Conservation (phyloP, 495 filamentous ascomycete species). For the Extremus antarcticus region DNA sequence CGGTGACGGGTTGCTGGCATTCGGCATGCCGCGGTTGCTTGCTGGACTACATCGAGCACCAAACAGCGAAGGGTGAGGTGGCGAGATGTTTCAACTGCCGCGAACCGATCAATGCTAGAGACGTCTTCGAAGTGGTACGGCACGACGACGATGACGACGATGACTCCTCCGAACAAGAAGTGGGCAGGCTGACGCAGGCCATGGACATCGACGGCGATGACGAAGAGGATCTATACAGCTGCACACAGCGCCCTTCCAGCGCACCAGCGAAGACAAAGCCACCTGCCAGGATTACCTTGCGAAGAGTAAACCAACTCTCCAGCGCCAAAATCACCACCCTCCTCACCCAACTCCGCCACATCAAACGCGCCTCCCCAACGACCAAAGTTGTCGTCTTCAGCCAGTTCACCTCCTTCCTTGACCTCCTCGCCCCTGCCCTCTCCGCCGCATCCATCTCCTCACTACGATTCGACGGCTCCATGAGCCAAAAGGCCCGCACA, state of each 20-base stretch:
- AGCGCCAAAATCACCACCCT: conserved; percentile 81
- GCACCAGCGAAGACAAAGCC: conserved; percentile 17
- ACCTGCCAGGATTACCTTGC: conserved; percentile 60
- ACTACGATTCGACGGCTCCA: conserved; percentile 82
- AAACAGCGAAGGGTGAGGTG: conserved; percentile 59
- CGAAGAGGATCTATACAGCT: conserved; percentile 10
- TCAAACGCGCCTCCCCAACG: conserved; percentile 47
- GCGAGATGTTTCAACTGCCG: conserved; percentile 86
- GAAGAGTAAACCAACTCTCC: conserved; percentile 64
- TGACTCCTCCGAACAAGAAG: conserved; percentile 22
- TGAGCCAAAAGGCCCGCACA: conserved; percentile 73
- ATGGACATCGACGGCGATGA: conserved; percentile 6
- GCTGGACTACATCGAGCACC: conserved; percentile 74
- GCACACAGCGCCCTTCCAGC: conserved; percentile 24
- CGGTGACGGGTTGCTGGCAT: conserved; percentile 94
- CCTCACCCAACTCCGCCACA: conserved; percentile 56
- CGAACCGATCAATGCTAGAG: conserved; percentile 64
- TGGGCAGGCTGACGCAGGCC: conserved; percentile 6
- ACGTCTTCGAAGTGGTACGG: conserved; percentile 81
- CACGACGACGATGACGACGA: conserved; percentile 28
- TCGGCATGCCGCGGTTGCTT: conserved; percentile 89
- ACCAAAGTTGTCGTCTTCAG: conserved; percentile 92
- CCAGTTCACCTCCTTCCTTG: conserved; percentile 94
- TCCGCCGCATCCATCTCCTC: conserved; percentile 57
- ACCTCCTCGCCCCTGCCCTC: conserved; percentile 75